phyloP scores from a whole-genome alignment of 371 early-diverging fungal genomes.

The Mucor lusitanicus region DNA sequence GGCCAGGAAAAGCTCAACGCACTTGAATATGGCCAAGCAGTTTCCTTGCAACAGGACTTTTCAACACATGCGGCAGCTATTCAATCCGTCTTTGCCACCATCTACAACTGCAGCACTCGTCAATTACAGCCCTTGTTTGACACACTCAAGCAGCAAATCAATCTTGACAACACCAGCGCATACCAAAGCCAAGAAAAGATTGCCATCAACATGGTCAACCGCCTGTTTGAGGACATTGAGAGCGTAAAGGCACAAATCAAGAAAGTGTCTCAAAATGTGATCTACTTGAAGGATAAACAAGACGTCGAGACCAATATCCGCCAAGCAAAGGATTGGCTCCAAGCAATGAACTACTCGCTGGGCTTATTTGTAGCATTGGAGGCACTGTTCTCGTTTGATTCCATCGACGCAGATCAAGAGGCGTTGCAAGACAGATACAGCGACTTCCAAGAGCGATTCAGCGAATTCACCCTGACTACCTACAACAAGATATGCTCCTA shows the following conservation, averaged over 20 bases:
- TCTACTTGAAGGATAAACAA: neutral
- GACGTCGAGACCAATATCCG: neutral
- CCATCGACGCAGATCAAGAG: neutral
- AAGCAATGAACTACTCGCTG: neutral
- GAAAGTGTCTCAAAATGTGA: neutral
- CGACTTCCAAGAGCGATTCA: neutral
- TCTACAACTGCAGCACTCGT: neutral
- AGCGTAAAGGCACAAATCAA: neutral
- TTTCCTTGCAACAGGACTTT: neutral
- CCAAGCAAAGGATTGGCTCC: neutral
- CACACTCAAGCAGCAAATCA: neutral
- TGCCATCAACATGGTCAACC: neutral
- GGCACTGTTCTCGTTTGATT: neutral
- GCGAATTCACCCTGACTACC: neutral
- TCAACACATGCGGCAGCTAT: neutral
- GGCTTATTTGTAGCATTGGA: neutral
- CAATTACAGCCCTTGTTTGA: neutral
- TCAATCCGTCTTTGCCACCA: neutral
- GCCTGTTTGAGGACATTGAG: neutral
- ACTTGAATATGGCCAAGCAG: neutral
- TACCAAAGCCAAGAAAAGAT: neutral
- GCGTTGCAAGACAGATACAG: neutral
- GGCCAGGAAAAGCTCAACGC: neutral
- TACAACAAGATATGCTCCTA: slow-evolving; percentile 2
- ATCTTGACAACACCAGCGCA: too few species aligned